A percentile compares a stretch with the other conserved stretches of the same genome.
Evolutionary conservation across 1,284 basidiomycete genomes (phyloP).

Genomic region (Xerocomus alliaceus): DNA sequence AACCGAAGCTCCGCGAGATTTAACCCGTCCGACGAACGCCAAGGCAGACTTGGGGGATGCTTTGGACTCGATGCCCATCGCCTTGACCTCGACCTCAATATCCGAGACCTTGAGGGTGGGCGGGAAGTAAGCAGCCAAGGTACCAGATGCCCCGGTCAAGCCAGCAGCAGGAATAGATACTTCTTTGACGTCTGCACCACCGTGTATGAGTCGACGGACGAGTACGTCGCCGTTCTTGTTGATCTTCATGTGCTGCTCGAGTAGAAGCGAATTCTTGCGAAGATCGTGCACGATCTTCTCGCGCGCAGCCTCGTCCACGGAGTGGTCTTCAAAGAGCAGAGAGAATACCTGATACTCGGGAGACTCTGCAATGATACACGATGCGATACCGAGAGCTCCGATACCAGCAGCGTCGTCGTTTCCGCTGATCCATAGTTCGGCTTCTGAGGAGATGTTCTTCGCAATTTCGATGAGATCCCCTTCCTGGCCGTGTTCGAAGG

Average conservation of each 20-base stretch:
- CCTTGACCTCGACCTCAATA: conserved; percentile 23
- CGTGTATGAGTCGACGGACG: conserved; percentile 35
- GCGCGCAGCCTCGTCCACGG: conserved; percentile 30
- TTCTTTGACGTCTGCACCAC: conserved; percentile 21
- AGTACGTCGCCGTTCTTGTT: conserved; percentile 27
- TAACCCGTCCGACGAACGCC: conserved; percentile 21
- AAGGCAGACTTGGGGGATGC: conserved; percentile 13
- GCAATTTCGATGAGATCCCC: conserved; percentile 34
- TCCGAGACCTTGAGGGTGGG: conserved; percentile 17
- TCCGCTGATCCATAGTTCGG: conserved; percentile 38
- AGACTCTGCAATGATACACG: conserved; percentile 38
- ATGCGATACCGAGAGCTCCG: conserved; percentile 38
- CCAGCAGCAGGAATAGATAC: conserved; percentile 18
- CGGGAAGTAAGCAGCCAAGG: conserved; percentile 27
- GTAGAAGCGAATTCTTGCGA: conserved; percentile 33
- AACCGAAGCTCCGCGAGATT: conserved; percentile 19
- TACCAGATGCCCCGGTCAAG: conserved; percentile 13
- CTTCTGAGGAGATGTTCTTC: conserved; percentile 31
- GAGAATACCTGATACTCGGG: conserved; percentile 38
- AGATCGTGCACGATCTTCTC: conserved; percentile 34
- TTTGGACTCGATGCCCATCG: conserved; percentile 13
- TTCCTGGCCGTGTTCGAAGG: conserved; percentile 32
- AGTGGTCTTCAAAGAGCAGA: conserved; percentile 39
- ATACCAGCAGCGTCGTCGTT: conserved; percentile 40
- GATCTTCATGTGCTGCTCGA: conserved; percentile 41